Evolutionary conservation across 129 eudicot species (phyloP).

Genomic region (Rutidosis leptorrhynchoides): DNA sequence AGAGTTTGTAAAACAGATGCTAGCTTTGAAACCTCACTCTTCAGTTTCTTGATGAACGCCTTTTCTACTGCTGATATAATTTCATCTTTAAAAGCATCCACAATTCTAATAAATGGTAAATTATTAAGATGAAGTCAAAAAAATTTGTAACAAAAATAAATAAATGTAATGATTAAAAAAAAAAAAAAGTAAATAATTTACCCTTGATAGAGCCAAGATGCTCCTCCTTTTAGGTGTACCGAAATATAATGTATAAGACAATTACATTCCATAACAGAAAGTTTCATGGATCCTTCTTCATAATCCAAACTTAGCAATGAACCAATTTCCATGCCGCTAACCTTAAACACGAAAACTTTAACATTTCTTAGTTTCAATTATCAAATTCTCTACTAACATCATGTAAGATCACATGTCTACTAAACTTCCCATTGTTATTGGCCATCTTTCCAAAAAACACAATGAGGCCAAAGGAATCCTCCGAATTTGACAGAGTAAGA

Average conservation of each 20-base stretch:
- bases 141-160: no score
- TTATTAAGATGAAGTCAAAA: no score
- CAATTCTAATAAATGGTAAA: slow-evolving; percentile 40
- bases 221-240: slow-evolving; percentile 54
- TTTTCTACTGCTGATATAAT: slow-evolving; percentile 50
- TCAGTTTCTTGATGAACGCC: slow-evolving; percentile 42
- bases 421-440: no score
- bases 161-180: background rate
- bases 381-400: no score
- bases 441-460: no score
- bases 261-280: slow-evolving; percentile 43
- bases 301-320: slow-evolving; percentile 42
- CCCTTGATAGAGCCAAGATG: slow-evolving; percentile 83
- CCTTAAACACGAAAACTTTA: slow-evolving; percentile 42
- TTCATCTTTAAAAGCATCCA: slow-evolving; percentile 50
- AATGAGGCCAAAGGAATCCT: no score
- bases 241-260: slow-evolving; percentile 47
- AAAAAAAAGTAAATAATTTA: slow-evolving; percentile 16
- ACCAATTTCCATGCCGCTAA: slow-evolving; percentile 57
- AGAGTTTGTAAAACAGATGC: slow-evolving; percentile 42
- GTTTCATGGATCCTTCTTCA: slow-evolving; percentile 41
- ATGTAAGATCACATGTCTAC: no score
- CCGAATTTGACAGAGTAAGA: no score
- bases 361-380: slow-evolving; percentile 20
- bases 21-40: slow-evolving; percentile 44